Evolutionary conservation across 2,329 filamentous ascomycete species (phyloP), one percentile per base, ranked within the genome.

Genomic region (Monosporascus sp.): DNA sequence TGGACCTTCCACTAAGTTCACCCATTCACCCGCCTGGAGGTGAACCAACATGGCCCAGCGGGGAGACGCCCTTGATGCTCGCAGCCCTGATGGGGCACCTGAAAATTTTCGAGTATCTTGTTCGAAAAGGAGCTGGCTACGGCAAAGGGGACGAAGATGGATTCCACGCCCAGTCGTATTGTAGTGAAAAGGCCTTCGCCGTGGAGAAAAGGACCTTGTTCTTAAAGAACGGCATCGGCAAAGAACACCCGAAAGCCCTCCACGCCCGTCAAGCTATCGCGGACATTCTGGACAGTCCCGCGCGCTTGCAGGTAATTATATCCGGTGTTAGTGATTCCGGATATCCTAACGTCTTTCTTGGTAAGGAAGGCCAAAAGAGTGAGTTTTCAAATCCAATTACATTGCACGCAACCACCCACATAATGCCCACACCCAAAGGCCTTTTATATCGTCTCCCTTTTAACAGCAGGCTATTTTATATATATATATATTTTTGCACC

Each of bases 81-180:
- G 60, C 59, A 2, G 49, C 57, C 3, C 48, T 62, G 9, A 62
- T 62, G 60, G 58, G 59, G 1, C 56, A 62, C 22, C 43, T 60
- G 1, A 41, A 52, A 4, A 53, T 60, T 35, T 56, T 61, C 24
- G 52, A 60, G 31, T 54, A 57, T 14, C 51, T 62, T 2, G 17
- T 61, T 11, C 31, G 52, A 14, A 39, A 39, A 15, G 54, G 55
- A 5, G 60, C 55, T 5, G 17, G 44, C 37, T 55, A 18, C 2
- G 9, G 3, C 25, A 39, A 24, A 17, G 37, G 37, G 37, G 48
- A 45, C 27, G 43, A 53, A 11, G 51, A 55, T 39, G 53, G 52
- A 17, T 22, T 54, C 25, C 53, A 54, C 18, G 45, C 52, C 9
- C 56, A 51, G 7, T 47, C 50, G 6, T 59, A 56, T 35, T 47